A percentile compares a stretch with the other conserved stretches of the same genome.
Evolutionary conservation across 2,329 filamentous ascomycete species (phyloP).

Genomic region (Microsporum canis): DNA sequence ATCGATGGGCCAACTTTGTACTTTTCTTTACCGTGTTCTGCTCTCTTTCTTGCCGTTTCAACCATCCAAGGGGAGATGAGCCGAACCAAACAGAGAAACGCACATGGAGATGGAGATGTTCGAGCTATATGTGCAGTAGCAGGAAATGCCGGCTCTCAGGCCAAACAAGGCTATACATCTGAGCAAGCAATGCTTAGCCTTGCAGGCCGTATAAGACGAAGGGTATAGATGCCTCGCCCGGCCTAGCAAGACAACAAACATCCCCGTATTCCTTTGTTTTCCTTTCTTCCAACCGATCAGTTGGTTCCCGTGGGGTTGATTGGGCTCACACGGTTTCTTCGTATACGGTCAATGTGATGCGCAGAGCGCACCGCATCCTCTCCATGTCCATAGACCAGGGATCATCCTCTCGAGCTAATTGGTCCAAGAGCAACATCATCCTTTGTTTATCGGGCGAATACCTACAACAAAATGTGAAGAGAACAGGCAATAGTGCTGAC

Average conservation of each 20-base stretch:
- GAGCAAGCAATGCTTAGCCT: background rate
- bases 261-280: background rate
- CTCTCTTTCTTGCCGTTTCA: background rate
- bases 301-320: background rate
- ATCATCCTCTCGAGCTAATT: background rate
- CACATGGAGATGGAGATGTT: background rate
- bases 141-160: background rate
- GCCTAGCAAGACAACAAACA: background rate
- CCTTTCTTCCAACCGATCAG: background rate
- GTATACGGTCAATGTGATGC: background rate
- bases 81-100: background rate
- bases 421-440: background rate
- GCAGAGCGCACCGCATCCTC: background rate
- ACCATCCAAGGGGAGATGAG: background rate
- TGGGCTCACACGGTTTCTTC: background rate
- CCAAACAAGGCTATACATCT: background rate
- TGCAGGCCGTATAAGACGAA: background rate
- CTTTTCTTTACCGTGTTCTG: background rate
- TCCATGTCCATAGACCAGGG: background rate
- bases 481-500: background rate
- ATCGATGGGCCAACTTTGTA: constrained; percentile 3
- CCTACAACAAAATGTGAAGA: background rate
- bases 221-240: background rate
- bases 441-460: background rate
- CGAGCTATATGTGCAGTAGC: background rate